Percentiles rank a stretch among this genome's conserved stretches.
Evolutionary conservation across 331 rosid genomes (phyloP).

Genomic region (Quercus phellos): DNA sequence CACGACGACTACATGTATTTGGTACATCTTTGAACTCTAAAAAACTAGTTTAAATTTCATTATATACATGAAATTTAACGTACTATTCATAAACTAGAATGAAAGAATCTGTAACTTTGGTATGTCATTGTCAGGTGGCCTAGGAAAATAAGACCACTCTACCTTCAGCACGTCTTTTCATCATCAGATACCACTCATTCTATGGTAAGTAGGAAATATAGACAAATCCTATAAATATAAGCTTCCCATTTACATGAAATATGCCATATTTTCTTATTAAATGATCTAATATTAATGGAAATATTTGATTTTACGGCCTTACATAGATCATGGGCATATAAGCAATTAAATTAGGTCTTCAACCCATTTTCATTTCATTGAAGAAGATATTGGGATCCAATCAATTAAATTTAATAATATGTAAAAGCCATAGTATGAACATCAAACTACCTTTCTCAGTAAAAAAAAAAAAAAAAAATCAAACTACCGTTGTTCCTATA

Average conservation of each 20-base stretch:
- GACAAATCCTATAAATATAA: neutral
- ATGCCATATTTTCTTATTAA: neutral
- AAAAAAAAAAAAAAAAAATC: neutral
- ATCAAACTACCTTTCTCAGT: too few relatives aligned
- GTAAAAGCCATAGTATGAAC: too few relatives aligned
- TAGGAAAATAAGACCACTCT: constrained; percentile 48
- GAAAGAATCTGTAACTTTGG: neutral
- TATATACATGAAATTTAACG: neutral
- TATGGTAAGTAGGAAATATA: constrained; percentile 32
- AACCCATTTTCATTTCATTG: neutral
- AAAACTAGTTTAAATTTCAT: neutral
- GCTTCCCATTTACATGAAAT: neutral
- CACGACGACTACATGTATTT: constrained; percentile 31
- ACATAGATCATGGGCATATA: constrained; percentile 51
- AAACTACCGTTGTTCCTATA: too few relatives aligned
- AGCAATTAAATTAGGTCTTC: constrained; percentile 25
- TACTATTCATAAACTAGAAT: neutral
- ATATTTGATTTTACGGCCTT: constrained; percentile 34
- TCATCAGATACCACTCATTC: constrained; percentile 76
- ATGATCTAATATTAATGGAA: neutral
- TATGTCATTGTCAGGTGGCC: constrained; percentile 45
- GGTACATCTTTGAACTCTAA: constrained; percentile 25
- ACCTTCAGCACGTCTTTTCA: constrained; percentile 59
- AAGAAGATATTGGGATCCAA: neutral
- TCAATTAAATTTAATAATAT: neutral